phyloP scores from a whole-genome alignment of 805 yeast genomes.

The Hanseniaspora occidentalis region DNA sequence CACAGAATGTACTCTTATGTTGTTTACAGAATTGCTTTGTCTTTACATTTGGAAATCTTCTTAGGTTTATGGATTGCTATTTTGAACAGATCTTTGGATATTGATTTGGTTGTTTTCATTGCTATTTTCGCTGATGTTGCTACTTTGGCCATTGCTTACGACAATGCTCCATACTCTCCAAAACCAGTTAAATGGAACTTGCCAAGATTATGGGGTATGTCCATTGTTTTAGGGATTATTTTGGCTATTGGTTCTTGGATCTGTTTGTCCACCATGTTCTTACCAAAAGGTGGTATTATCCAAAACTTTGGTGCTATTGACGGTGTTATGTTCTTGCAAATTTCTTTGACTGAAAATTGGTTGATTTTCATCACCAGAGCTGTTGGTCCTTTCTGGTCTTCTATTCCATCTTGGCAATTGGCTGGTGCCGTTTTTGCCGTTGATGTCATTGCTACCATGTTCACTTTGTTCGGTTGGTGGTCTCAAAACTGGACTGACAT shows the following conservation, averaged over 20 bases:
- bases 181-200: slow-evolving; percentile 93
- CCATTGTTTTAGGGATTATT: slow-evolving; percentile 71
- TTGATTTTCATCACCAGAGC: slow-evolving; percentile 94
- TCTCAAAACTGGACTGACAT: slow-evolving; percentile 95
- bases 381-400: slow-evolving; percentile 97
- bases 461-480: slow-evolving; percentile 95
- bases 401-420: slow-evolving; percentile 92
- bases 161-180: slow-evolving; percentile 91
- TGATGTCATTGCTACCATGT: slow-evolving; percentile 85
- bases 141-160: slow-evolving; percentile 93
- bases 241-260: slow-evolving; percentile 92
- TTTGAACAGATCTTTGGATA: slow-evolving; percentile 72
- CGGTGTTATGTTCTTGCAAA: slow-evolving; percentile 88
- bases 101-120: slow-evolving; percentile 88
- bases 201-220: slow-evolving; percentile 96
- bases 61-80: slow-evolving; percentile 95
- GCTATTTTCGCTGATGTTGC: slow-evolving; percentile 97
- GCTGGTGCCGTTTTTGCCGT: slow-evolving; percentile 86
- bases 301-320: slow-evolving; percentile 93
- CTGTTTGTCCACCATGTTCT: slow-evolving; percentile 86
- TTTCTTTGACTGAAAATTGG: slow-evolving; percentile 94
- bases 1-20: slow-evolving; percentile 98
- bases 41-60: slow-evolving; percentile 88
- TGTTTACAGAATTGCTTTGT: slow-evolving; percentile 94
- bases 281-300: slow-evolving; percentile 83